Conservation (phyloP, 1,284 basidiomycete species). For the Tilletia caries region DNA sequence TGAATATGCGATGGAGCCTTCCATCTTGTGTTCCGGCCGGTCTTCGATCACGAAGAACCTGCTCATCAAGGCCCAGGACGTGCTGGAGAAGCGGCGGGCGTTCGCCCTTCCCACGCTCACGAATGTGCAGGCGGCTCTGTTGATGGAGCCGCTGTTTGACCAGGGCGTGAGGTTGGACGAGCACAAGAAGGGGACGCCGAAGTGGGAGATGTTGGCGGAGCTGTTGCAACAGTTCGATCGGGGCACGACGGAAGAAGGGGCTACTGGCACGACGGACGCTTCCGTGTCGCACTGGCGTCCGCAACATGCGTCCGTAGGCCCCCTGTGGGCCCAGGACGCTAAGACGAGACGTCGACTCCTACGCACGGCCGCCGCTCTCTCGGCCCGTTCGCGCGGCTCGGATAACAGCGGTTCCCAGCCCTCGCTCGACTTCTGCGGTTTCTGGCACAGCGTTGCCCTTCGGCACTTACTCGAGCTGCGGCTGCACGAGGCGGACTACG, state of each 20-base stretch:
- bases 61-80: slow-evolving; percentile 58
- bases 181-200: slow-evolving; percentile 6
- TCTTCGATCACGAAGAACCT: slow-evolving; percentile 73
- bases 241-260: neutral
- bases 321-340: neutral
- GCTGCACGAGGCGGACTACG: slow-evolving; percentile 22
- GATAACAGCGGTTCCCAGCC: neutral
- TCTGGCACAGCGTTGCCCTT: slow-evolving; percentile 36
- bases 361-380: neutral
- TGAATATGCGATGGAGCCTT: slow-evolving; percentile 4
- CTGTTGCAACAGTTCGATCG: neutral
- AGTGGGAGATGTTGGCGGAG: slow-evolving; percentile 9
- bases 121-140: slow-evolving; percentile 60
- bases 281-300: neutral
- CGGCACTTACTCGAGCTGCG: slow-evolving; percentile 39
- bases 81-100: slow-evolving; percentile 73
- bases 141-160: slow-evolving; percentile 34
- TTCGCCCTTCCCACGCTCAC: slow-evolving; percentile 74
- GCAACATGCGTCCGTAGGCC: neutral
- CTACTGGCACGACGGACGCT: neutral
- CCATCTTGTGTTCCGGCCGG: slow-evolving; percentile 57
- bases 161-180: slow-evolving; percentile 3
- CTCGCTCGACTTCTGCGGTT: slow-evolving; percentile 21
- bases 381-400: neutral
- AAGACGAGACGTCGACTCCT: neutral